These are phyloP conservation scores for Populus euphratica DNA, from an alignment of 345 rosid genomes.

Conservation along the genomic window DNA sequence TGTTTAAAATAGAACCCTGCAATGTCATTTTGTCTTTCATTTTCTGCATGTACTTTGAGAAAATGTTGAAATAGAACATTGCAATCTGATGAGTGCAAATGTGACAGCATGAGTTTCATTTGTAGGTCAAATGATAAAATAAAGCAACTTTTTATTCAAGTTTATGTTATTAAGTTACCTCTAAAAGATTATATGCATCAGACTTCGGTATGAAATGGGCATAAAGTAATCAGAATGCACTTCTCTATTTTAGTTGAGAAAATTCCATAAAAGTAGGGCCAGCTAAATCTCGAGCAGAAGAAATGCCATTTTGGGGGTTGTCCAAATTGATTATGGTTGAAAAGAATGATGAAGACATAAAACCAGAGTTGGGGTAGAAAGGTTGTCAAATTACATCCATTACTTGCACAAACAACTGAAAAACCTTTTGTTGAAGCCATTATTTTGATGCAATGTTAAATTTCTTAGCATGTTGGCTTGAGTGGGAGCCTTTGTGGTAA, in stretches of 20 bases:
- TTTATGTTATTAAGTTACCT: too few relatives aligned
- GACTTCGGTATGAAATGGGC: background rate
- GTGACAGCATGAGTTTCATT: too few relatives aligned
- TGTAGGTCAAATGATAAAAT: too few relatives aligned
- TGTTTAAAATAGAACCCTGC: background rate
- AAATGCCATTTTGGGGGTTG: background rate
- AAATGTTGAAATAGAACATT: background rate
- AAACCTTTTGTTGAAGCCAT: background rate
- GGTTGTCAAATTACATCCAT: background rate
- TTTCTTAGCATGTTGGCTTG: background rate
- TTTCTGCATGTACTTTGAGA: too few relatives aligned
- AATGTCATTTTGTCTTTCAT: background rate
- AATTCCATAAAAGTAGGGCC: background rate
- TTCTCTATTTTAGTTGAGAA: background rate
- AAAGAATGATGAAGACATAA: background rate
- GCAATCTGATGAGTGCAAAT: too few relatives aligned
- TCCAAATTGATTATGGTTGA: background rate
- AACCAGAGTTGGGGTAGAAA: background rate
- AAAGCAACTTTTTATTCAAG: too few relatives aligned
- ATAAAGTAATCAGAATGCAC: background rate
- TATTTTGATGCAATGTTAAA: background rate
- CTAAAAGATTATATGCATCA: background rate
- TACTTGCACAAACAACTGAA: background rate
- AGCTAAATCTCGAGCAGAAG: background rate
- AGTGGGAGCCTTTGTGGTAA: background rate